Evolutionary conservation across 768 basidiomycete genomes (phyloP), one percentile per base, ranked within the genome.

Genomic region (Naganishia vishniacii): DNA sequence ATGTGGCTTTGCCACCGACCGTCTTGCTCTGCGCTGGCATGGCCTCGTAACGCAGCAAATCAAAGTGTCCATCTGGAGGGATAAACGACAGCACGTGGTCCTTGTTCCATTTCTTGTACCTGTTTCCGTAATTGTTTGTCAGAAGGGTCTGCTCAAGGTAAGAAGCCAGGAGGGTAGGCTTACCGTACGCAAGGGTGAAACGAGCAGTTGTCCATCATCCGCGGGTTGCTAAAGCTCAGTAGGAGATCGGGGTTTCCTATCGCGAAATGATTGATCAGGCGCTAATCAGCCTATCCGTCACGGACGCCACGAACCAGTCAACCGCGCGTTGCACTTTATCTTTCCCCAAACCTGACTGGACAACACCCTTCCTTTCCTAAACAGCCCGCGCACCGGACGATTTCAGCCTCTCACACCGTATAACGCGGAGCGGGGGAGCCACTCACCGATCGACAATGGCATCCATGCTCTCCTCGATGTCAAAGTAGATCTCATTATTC

Each of bases 101-200:
- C 41, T 85, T 84, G 25, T 81, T 79, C 88, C 90, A 95, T 62
- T 86, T 85, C 71, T 84, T 86, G 26, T 93, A 80, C 40, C 91
- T 93, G 68, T 28, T 7, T 0, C 7, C 29, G n/a, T n/a, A n/a
- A n/a, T 4, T 79, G 34, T 89, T 91, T 67, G 23, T 8, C 0
- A 28, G 5, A 34, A 32, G 47, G 65, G 16, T 61, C 28, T 65
- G 9, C 7, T 31, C 18, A n/a, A n/a, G n/a, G n/a, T n/a, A n/a
- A 1, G 31, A 20, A 2, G 11, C 28, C 13, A 46, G 45, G 48
- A 61, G 25, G 2, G 41, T 12, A 74, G n/a, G n/a, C 84, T 64
- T 75, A 90, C 90, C 93, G 83, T 62, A 98, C 86, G 74, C 91
- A 95, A 31, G 92, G 85, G 75, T 98, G 94, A 76, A 98, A 94